Evolutionary conservation across 805 yeast genomes (phyloP).

Genomic region (Sugiyamaella floridensis): DNA sequence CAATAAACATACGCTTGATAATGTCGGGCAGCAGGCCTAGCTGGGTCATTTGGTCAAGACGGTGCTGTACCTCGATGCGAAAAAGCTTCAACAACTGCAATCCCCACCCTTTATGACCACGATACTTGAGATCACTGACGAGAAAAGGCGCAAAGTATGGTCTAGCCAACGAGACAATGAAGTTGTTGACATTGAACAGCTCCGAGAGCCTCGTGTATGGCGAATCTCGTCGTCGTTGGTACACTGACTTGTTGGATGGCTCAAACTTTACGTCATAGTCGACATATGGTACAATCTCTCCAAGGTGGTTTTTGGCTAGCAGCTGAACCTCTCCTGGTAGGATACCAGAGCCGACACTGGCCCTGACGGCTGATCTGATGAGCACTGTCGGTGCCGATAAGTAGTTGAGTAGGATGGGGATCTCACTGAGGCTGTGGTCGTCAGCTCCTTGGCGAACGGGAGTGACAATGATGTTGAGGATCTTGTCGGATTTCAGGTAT

Average conservation of each 20-base stretch:
- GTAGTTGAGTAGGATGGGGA: conserved; percentile 56
- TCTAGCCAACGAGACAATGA: conserved; percentile 82
- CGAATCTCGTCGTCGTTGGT: conserved; percentile 40
- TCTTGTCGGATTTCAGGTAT: conserved; percentile 65
- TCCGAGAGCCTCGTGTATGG: conserved; percentile 89
- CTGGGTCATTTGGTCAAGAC: conserved; percentile 72
- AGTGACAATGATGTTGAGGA: conserved; percentile 77
- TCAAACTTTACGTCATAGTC: conserved; percentile 28
- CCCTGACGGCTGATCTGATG: conserved; percentile 83
- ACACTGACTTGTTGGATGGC: conserved; percentile 38
- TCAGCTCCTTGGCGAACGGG: conserved; percentile 50
- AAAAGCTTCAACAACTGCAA: conserved; percentile 46
- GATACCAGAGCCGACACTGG: conserved; percentile 55
- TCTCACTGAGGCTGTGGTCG: conserved; percentile 5
- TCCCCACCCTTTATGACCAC: conserved; percentile 34
- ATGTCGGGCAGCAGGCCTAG: conserved; percentile 66
- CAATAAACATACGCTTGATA: conserved; percentile 71
- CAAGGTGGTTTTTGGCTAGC: conserved; percentile 49
- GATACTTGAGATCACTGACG: conserved; percentile 72
- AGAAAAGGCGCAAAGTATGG: conserved; percentile 90
- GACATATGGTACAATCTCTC: conserved; percentile 33
- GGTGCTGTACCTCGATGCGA: conserved; percentile 75
- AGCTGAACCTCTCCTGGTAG: conserved; percentile 56
- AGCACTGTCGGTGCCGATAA: conserved; percentile 90
- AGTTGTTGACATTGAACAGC: conserved; percentile 90